phyloP scores from a whole-genome alignment of 441 rosid species.

The Breynia disticha region DNA sequence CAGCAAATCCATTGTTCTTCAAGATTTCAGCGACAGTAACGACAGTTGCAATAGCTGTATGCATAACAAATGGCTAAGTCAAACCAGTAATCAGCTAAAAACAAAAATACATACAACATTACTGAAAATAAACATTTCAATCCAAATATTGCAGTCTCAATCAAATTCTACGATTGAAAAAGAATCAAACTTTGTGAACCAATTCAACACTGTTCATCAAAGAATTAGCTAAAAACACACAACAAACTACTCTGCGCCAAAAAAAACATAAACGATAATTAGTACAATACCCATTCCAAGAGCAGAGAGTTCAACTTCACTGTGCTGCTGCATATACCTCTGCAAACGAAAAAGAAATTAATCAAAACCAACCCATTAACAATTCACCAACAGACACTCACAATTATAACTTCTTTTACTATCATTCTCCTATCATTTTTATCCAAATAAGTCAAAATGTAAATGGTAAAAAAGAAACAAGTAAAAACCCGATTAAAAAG shows the following conservation, averaged over 20 bases:
- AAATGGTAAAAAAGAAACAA: too few species aligned
- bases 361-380: background rate
- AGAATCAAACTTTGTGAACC: too few species aligned
- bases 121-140: background rate
- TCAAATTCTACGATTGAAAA: too few species aligned
- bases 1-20: slow-evolving; percentile 67
- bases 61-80: background rate
- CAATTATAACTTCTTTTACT: too few species aligned
- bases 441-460: too few species aligned
- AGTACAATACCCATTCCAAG: slow-evolving; percentile 78
- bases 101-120: background rate
- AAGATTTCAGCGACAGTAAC: slow-evolving; percentile 73
- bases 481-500: background rate
- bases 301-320: slow-evolving; percentile 81
- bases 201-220: background rate
- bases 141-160: background rate
- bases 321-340: slow-evolving; percentile 93
- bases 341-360: slow-evolving; percentile 18
- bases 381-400: too few species aligned
- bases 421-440: too few species aligned
- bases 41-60: slow-evolving; percentile 61
- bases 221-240: background rate
- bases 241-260: background rate
- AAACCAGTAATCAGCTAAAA: background rate
- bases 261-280: background rate